Conservation (phyloP, 805 yeast genomes). For the Nakazawaea pomicola region DNA sequence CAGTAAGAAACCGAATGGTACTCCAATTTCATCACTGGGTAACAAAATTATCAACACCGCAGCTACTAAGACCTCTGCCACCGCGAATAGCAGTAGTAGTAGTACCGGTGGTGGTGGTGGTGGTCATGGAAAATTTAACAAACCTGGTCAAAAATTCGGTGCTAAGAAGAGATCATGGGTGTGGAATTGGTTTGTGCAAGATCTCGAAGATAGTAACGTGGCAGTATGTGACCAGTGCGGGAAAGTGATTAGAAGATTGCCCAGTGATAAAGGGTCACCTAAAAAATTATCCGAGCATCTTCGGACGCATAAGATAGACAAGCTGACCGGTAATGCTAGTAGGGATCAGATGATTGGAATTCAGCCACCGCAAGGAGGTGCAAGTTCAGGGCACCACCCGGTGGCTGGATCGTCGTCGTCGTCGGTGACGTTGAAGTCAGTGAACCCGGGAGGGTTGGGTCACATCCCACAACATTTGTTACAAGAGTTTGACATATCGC, state of each 20-base stretch:
- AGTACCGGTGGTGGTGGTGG: no score
- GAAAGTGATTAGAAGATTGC: conserved; percentile 39
- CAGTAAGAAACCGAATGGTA: no score
- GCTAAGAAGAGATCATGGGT: conserved; percentile 62
- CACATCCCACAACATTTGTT: conserved; percentile 13
- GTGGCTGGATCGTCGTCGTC: no score
- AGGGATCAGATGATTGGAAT: conserved; percentile 33
- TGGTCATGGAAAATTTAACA: no score
- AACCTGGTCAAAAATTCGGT: conserved; percentile 54
- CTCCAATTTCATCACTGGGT: background rate
- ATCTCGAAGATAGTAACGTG: conserved; percentile 37
- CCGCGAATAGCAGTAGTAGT: no score
- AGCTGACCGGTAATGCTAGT: conserved; percentile 34
- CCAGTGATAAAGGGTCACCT: conserved; percentile 54
- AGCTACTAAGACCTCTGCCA: no score
- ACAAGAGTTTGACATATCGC: conserved; percentile 31
- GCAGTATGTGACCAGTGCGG: conserved; percentile 55
- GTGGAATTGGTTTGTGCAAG: conserved; percentile 59
- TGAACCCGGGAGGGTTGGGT: conserved; percentile 11
- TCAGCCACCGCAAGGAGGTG: conserved; percentile 17
- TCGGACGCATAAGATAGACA: conserved; percentile 45
- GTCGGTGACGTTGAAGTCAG: conserved; percentile 8
- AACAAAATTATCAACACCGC: no score
- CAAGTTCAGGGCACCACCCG: no score
- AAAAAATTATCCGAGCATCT: conserved; percentile 55